Evolutionary conservation across 495 filamentous ascomycete species (phyloP).

Genomic region (Aspergillus biplanus): DNA sequence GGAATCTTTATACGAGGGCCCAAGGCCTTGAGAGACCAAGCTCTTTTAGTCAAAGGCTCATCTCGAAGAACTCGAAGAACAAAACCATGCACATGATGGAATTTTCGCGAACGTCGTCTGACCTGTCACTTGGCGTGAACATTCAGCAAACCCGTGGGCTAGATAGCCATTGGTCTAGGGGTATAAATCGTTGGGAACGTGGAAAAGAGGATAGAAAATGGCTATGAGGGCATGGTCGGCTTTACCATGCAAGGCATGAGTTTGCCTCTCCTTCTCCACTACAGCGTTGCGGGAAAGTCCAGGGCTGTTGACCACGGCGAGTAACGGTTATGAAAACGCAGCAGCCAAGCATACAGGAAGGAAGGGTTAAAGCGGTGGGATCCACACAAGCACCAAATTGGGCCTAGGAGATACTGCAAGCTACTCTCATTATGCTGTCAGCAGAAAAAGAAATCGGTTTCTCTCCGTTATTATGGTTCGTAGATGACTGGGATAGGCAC

Average conservation of each 20-base stretch:
- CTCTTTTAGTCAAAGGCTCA: slow-evolving; percentile 6
- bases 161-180: background rate
- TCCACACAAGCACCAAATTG: slow-evolving; percentile 5
- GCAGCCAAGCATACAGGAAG: background rate
- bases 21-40: background rate
- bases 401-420: background rate
- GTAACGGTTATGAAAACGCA: background rate
- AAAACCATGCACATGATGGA: slow-evolving; percentile 16
- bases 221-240: slow-evolving; percentile 1
- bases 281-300: slow-evolving; percentile 7
- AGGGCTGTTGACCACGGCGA: background rate
- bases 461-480: background rate
- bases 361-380: background rate
- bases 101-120: slow-evolving; percentile 25
- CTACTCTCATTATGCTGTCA: slow-evolving; percentile 8
- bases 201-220: background rate
- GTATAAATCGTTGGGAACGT: background rate
- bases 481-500: background rate
- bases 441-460: background rate
- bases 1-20: slow-evolving; percentile 19
- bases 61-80: slow-evolving; percentile 22
- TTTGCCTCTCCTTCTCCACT: slow-evolving; percentile 4
- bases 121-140: slow-evolving; percentile 23
- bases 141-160: background rate
- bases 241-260: slow-evolving; percentile 17